These are phyloP conservation scores for Thuja plicata DNA, from an alignment of 83 land plant genomes.

Conservation along the genomic window DNA sequence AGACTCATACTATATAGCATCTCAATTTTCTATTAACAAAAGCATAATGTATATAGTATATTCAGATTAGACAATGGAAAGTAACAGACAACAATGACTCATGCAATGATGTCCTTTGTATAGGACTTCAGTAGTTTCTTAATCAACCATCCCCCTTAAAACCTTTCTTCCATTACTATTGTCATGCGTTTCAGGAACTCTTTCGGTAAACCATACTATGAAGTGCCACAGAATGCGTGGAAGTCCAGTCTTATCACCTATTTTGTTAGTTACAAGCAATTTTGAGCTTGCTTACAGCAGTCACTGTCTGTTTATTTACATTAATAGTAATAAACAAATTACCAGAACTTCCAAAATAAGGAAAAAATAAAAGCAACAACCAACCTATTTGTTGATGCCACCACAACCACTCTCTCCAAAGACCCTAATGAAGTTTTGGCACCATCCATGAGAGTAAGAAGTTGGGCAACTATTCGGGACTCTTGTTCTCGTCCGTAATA, in stretches of 20 bases:
- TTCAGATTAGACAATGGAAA: neutral
- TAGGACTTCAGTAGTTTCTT: neutral
- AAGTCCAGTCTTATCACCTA: neutral
- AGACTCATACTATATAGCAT: neutral
- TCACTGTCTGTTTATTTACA: neutral
- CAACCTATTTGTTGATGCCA: constrained; percentile 90
- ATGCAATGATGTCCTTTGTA: neutral
- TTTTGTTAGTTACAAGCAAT: neutral
- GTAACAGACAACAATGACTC: neutral
- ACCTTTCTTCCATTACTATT: neutral
- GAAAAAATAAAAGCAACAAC: neutral
- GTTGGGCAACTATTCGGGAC: constrained; percentile 75
- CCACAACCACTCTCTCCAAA: constrained; percentile 63
- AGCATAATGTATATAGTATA: neutral
- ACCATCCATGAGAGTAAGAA: constrained; percentile 82
- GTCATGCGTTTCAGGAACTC: neutral
- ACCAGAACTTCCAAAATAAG: neutral
- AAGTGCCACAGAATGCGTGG: neutral
- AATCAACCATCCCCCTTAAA: neutral
- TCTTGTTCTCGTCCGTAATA: constrained; percentile 76
- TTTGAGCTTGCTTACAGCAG: neutral
- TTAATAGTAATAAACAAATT: neutral
- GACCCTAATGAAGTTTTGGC: constrained; percentile 37
- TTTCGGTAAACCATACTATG: neutral
- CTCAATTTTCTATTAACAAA: neutral